Evolutionary conservation across 208 protist species (phyloP), one percentile per base, ranked within the genome.

Genomic region (Trypanosoma brucei): DNA sequence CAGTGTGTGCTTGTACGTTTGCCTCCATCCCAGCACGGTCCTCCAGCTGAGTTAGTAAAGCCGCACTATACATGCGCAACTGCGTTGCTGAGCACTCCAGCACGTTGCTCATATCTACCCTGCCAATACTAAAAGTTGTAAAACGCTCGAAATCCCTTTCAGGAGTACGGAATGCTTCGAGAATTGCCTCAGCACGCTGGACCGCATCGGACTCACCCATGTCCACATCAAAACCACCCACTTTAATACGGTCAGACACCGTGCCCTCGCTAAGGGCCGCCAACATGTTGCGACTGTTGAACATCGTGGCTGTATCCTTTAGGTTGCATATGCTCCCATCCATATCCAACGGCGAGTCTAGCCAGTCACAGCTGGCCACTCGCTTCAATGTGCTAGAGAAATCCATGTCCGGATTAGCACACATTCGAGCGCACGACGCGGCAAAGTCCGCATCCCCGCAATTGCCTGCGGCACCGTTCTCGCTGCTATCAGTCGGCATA

Each of bases 11-110:
- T 66, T 88, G 78, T 35, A 89, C 68, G 30, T 76, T 70, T 30
- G 70, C 66, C 62, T 86, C 81, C 35, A 78, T 64, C 48, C 91
- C 82, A 9, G 72, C 65, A 44, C 71, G 69, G 31, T 81, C 79
- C 22, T 70, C 64, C 45, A 95, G 69, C 68, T 92, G 83, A 31
- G 68, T 56, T 30, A 95, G 78, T 54, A 95, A 69, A 35, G 67
- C 59, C 35, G 55, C 55, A 68, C 63, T 75, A 72, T 88, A 81
- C 75, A 88, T 72, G 35, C 54, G 54, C 6, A 90, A 68, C 66
- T 95, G 85, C 48, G 76, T 62, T 44, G 79, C 86, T 65, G 83
- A 91, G 69, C 75, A 73, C 53, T 86, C 69, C 14, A 95, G 71
- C 40, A 92, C 74, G 8, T 57, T 69, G 53, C 72, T 73, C 83